These are phyloP conservation scores for Dothideomycetes sp. DNA, from an alignment of 2,329 filamentous ascomycete species.

Conservation along the genomic window DNA sequence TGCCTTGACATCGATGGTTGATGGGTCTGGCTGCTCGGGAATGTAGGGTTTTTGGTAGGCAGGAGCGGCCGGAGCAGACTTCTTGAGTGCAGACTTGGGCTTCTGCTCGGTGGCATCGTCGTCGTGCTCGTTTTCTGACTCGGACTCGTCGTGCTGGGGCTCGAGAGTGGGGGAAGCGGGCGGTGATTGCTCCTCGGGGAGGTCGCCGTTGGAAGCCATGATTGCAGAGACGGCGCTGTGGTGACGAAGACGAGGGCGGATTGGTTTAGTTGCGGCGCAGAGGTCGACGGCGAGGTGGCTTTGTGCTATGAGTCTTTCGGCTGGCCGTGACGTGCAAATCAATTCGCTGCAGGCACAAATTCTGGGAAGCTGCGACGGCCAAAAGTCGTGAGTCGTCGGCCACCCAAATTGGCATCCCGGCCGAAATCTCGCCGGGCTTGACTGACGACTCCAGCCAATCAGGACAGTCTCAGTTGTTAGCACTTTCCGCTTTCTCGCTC, in stretches of 20 bases:
- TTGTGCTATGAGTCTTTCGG: constrained; percentile 8
- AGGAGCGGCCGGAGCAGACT: constrained; percentile 49
- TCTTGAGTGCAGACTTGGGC: constrained; percentile 80
- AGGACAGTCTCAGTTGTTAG: constrained; percentile 5
- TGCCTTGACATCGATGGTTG: constrained; percentile 70
- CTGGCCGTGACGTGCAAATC: constrained; percentile 12
- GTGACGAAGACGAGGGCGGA: constrained; percentile 2
- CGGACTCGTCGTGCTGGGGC: constrained; percentile 55
- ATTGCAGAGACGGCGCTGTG: constrained; percentile 25
- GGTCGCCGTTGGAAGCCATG: constrained; percentile 49
- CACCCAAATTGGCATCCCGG: background rate
- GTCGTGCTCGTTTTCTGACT: constrained; percentile 61
- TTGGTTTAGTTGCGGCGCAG: background rate
- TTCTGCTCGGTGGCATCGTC: constrained; percentile 51
- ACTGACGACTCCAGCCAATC: background rate
- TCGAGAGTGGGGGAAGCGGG: constrained; percentile 46
- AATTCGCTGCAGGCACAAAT: too few relatives aligned
- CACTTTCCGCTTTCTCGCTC: constrained; percentile 4
- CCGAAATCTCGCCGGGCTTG: background rate
- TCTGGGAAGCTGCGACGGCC: background rate
- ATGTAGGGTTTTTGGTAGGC: constrained; percentile 54
- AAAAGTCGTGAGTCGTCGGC: background rate
- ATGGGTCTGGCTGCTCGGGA: constrained; percentile 88
- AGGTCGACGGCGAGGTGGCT: background rate
- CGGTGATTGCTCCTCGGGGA: constrained; percentile 40